Conservation (phyloP, 2,329 filamentous ascomycete species). For the Clonostachys byssicola region DNA sequence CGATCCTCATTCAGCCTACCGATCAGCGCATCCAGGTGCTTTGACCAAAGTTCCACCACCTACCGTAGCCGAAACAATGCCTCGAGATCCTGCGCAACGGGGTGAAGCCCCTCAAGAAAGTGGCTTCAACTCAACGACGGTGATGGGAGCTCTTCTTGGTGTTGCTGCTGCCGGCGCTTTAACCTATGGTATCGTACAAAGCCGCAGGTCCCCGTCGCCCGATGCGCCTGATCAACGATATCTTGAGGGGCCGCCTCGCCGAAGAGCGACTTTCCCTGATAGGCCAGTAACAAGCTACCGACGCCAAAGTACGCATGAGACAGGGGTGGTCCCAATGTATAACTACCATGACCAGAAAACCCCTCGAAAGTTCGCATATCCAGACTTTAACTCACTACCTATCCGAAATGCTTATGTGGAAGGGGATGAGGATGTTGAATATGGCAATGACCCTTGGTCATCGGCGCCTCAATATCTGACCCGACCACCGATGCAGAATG, state of each 20-base stretch:
- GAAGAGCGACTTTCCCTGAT: slow-evolving; percentile 2
- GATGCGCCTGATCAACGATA: background rate
- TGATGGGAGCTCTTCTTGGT: slow-evolving; percentile 74
- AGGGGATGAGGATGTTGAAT: slow-evolving; percentile 3
- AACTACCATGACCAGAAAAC: background rate
- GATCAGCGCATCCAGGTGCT: background rate
- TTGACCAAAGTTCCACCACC: too few species aligned
- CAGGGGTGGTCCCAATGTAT: background rate
- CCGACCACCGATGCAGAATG: background rate
- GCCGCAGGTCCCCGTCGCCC: background rate
- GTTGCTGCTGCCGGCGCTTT: slow-evolving; percentile 64
- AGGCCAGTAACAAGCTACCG: slow-evolving; percentile 1
- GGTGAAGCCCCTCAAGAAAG: slow-evolving; percentile 5
- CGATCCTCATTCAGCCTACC: background rate
- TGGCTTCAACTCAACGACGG: slow-evolving; percentile 53
- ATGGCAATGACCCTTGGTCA: slow-evolving; percentile 1
- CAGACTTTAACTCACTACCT: background rate
- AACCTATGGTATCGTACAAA: slow-evolving; percentile 64
- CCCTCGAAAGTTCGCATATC: background rate
- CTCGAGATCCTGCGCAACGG: background rate
- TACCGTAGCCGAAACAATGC: background rate
- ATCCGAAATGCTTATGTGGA: background rate
- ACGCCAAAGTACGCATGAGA: background rate
- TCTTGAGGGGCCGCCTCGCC: background rate
- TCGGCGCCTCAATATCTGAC: background rate